Conservation (phyloP, 371 early-diverging fungal genomes). For the Lichtheimia hyalospora region DNA sequence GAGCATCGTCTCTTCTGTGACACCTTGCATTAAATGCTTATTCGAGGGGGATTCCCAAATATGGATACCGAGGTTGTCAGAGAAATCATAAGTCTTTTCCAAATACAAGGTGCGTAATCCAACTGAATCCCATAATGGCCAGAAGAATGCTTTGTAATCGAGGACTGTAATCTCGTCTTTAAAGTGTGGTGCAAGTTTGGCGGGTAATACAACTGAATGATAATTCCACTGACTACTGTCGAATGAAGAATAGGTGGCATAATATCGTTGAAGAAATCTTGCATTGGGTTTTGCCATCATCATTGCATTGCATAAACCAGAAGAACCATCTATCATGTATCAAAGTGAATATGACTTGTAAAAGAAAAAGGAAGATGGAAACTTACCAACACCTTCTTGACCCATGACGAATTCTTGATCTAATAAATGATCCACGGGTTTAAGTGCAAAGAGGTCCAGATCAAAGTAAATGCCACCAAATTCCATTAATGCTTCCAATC, state of each 20-base stretch:
- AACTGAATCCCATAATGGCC: constrained; percentile 50
- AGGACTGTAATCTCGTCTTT: constrained; percentile 37
- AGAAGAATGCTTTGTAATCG: constrained; percentile 44
- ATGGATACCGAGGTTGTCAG: constrained; percentile 41
- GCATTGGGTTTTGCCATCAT: constrained; percentile 49
- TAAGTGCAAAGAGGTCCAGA: constrained; percentile 48
- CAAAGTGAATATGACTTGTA: neutral
- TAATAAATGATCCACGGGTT: constrained; percentile 46
- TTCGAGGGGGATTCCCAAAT: constrained; percentile 55
- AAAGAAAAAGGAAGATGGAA: neutral
- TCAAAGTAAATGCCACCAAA: constrained; percentile 59
- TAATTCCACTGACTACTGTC: constrained; percentile 46
- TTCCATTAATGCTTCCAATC: constrained; percentile 40
- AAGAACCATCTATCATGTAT: constrained; percentile 34
- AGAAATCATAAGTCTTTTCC: constrained; percentile 45
- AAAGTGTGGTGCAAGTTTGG: constrained; percentile 43
- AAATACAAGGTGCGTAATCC: constrained; percentile 44
- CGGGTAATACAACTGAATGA: constrained; percentile 53
- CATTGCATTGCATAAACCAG: constrained; percentile 56
- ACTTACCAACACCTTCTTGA: constrained; percentile 46
- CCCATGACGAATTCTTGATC: constrained; percentile 52
- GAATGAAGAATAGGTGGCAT: constrained; percentile 45
- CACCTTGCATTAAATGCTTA: constrained; percentile 38
- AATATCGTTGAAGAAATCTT: constrained; percentile 51
- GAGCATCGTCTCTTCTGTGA: constrained; percentile 33